Conservation (phyloP, 2,329 filamentous ascomycete genomes). For the Aspergillus luchuensis region DNA sequence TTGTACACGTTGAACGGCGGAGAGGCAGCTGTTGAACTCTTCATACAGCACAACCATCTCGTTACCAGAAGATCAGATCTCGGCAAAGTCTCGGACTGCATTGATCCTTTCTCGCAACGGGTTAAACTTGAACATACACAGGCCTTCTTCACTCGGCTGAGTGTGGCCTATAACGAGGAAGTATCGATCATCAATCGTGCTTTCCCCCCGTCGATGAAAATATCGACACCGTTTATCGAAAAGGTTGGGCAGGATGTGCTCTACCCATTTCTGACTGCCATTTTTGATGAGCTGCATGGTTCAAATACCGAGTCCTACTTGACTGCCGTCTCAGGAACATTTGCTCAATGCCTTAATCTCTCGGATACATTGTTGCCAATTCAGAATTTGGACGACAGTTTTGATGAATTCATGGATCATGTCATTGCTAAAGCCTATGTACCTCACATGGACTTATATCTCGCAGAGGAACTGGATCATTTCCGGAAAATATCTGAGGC, state of each 20-base stretch:
- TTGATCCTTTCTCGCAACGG: conserved; percentile 67
- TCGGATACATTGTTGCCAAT: conserved; percentile 70
- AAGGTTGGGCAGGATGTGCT: conserved; percentile 80
- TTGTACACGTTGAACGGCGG: conserved; percentile 81
- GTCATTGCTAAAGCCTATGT: conserved; percentile 77
- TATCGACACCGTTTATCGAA: conserved; percentile 77
- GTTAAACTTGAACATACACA: conserved; percentile 79
- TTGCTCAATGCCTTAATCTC: conserved; percentile 81
- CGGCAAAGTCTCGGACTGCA: conserved; percentile 76
- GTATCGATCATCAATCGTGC: conserved; percentile 76
- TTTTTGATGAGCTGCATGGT: conserved; percentile 86
- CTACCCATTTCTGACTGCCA: conserved; percentile 77
- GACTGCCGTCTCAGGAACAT: conserved; percentile 81
- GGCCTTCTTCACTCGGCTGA: conserved; percentile 74
- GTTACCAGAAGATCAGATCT: conserved; percentile 72
- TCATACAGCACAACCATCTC: conserved; percentile 84
- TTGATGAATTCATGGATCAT: conserved; percentile 65
- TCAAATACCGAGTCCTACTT: conserved; percentile 75
- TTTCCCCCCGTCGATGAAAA: conserved; percentile 70
- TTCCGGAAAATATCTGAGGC: conserved; percentile 76
- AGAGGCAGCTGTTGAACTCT: conserved; percentile 74
- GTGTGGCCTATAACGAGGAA: conserved; percentile 79
- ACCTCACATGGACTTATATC: conserved; percentile 88
- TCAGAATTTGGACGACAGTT: conserved; percentile 59
- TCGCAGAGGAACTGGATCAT: conserved; percentile 85